Conservation (phyloP, 345 rosid genomes). For the Salix caprea region DNA sequence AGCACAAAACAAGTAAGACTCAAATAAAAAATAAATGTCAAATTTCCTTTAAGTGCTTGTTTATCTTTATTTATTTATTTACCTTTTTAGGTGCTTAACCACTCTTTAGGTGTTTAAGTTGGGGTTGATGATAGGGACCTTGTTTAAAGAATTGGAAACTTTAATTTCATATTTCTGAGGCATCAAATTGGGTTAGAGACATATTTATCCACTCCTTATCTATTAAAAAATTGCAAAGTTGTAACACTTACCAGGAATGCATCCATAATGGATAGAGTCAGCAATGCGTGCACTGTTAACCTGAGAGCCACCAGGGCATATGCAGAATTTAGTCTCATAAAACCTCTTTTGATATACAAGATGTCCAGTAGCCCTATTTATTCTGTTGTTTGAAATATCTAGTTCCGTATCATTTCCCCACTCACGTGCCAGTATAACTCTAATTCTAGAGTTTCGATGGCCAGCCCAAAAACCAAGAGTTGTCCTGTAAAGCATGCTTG, state of each 20-base stretch:
- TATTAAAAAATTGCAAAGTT: neutral
- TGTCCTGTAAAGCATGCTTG: conserved; percentile 56
- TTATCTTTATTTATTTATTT: too few relatives aligned
- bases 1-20: too few relatives aligned
- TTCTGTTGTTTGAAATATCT: conserved; percentile 84
- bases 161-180: too few relatives aligned
- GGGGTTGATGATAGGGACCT: too few relatives aligned
- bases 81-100: too few relatives aligned
- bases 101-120: too few relatives aligned
- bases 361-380: conserved; percentile 81
- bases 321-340: conserved; percentile 83
- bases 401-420: conserved; percentile 99
- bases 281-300: conserved; percentile 97
- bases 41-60: too few relatives aligned
- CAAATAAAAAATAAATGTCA: too few relatives aligned
- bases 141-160: too few relatives aligned
- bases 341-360: conserved; percentile 90
- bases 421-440: conserved; percentile 87
- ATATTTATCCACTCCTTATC: neutral
- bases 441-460: conserved; percentile 89
- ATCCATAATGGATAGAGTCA: conserved; percentile 96
- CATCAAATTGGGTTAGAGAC: too few relatives aligned
- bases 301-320: conserved; percentile 99
- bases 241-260: conserved; percentile 73
- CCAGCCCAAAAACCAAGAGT: conserved; percentile 97